Conservation (phyloP, 2,329 filamentous ascomycete species). For the Fusarium irregulare region DNA sequence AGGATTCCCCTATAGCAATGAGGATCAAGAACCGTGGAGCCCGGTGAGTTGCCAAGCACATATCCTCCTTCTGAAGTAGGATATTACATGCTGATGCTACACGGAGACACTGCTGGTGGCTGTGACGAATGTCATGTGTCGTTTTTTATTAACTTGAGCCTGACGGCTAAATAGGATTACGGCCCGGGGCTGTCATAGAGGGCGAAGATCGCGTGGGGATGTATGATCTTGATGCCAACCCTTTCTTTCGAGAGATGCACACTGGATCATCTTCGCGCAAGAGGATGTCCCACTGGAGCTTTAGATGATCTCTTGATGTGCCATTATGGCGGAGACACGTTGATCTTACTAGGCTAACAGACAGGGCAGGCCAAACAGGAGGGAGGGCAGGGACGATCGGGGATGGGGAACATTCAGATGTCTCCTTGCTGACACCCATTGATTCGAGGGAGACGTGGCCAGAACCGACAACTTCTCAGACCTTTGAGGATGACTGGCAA, state of each 20-base stretch:
- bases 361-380: slow-evolving; percentile 16
- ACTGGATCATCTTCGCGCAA: slow-evolving; percentile 18
- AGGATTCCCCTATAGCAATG: not conserved
- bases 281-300: slow-evolving; percentile 14
- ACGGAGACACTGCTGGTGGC: slow-evolving; percentile 22
- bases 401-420: slow-evolving; percentile 13
- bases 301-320: slow-evolving; percentile 31
- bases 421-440: slow-evolving; percentile 29
- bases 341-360: slow-evolving; percentile 20
- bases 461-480: slow-evolving; percentile 1
- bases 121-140: slow-evolving; percentile 33
- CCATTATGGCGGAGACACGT: slow-evolving; percentile 28
- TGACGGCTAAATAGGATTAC: slow-evolving; percentile 35
- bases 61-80: slow-evolving; percentile 6
- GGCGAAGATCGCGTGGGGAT: slow-evolving; percentile 32
- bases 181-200: slow-evolving; percentile 27
- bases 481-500: not conserved
- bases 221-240: slow-evolving; percentile 20
- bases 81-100: not conserved
- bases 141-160: slow-evolving; percentile 22
- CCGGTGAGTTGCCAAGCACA: slow-evolving; percentile 4
- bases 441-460: slow-evolving; percentile 6
- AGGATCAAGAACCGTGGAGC: slow-evolving; percentile 1
- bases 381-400: slow-evolving; percentile 29
- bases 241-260: slow-evolving; percentile 19